phyloP scores from a whole-genome alignment of 169 alveolate species.

The Plasmodium yoelii region DNA sequence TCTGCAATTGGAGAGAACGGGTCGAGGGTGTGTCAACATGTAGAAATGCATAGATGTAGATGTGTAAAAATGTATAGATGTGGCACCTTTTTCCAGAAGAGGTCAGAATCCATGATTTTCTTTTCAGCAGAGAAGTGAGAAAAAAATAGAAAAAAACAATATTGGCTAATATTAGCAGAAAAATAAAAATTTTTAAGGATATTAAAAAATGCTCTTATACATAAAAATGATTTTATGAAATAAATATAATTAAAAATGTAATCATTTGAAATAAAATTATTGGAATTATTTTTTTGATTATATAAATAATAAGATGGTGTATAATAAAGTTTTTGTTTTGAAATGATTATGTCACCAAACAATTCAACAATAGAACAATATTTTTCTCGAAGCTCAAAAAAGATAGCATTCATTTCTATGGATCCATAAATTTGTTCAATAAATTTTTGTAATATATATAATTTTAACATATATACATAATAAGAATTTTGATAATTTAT shows the following conservation, averaged over 20 bases:
- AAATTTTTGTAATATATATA: slow-evolving; percentile 27
- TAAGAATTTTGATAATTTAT: slow-evolving; percentile 31
- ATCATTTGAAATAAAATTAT: not conserved
- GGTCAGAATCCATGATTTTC: slow-evolving; percentile 14
- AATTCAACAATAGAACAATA: slow-evolving; percentile 64
- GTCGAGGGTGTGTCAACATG: too few species aligned
- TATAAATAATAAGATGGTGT: not conserved
- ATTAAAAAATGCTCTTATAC: slow-evolving; percentile 53
- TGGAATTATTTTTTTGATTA: not conserved
- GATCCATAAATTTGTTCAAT: slow-evolving; percentile 50
- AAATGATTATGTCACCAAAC: slow-evolving; percentile 60
- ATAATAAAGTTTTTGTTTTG: slow-evolving; percentile 1
- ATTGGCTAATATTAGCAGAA: slow-evolving; percentile 37
- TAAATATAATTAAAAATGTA: slow-evolving; percentile 32
- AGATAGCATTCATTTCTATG: slow-evolving; percentile 66
- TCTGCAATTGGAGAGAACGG: too few species aligned
- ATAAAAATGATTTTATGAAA: slow-evolving; percentile 59
- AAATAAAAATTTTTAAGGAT: slow-evolving; percentile 46
- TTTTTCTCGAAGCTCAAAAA: slow-evolving; percentile 65
- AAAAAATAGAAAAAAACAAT: slow-evolving; percentile 57
- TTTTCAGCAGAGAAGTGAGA: slow-evolving; percentile 12
- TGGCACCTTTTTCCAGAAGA: slow-evolving; percentile 70
- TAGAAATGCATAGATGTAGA: too few species aligned
- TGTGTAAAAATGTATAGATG: too few species aligned
- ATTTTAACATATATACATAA: slow-evolving; percentile 40